phyloP scores from a whole-genome alignment of 2,329 filamentous ascomycete species.

The Chaetomium strumarium region DNA sequence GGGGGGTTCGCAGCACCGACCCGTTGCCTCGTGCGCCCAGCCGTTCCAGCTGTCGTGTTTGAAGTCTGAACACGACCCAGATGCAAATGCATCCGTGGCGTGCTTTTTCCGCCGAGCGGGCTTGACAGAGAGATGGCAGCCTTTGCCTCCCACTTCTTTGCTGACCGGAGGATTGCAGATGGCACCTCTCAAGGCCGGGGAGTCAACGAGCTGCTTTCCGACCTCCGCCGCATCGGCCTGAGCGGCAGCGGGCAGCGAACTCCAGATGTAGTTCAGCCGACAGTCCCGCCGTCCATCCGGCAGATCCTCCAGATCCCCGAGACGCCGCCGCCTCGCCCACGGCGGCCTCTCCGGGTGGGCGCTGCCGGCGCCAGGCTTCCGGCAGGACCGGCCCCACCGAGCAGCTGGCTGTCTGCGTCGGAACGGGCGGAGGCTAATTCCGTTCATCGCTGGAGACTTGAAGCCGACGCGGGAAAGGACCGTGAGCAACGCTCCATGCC shows the following conservation, averaged over 20 bases:
- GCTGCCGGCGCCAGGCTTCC: slow-evolving; percentile 46
- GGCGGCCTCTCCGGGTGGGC: slow-evolving; percentile 41
- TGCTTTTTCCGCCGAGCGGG: not conserved
- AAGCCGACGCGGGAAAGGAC: not conserved
- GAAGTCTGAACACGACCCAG: not conserved
- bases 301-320: slow-evolving; percentile 55
- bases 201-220: slow-evolving; percentile 57
- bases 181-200: slow-evolving; percentile 31
- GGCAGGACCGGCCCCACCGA: slow-evolving; percentile 53
- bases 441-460: slow-evolving; percentile 4
- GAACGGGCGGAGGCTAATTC: slow-evolving; percentile 20
- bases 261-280: slow-evolving; percentile 34
- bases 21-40: not conserved
- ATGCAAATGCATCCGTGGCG: not conserved
- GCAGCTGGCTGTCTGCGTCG: slow-evolving; percentile 46
- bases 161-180: slow-evolving; percentile 7
- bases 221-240: slow-evolving; percentile 45
- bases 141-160: not conserved
- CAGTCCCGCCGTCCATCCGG: slow-evolving; percentile 53
- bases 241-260: slow-evolving; percentile 16
- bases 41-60: not conserved
- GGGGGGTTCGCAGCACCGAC: slow-evolving; percentile 5
- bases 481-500: slow-evolving; percentile 34
- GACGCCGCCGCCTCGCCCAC: slow-evolving; percentile 45
- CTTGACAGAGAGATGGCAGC: not conserved